These are phyloP conservation scores for Acanthochlamys bracteata DNA, from an alignment of 106 monocot species.

Conservation along the genomic window DNA sequence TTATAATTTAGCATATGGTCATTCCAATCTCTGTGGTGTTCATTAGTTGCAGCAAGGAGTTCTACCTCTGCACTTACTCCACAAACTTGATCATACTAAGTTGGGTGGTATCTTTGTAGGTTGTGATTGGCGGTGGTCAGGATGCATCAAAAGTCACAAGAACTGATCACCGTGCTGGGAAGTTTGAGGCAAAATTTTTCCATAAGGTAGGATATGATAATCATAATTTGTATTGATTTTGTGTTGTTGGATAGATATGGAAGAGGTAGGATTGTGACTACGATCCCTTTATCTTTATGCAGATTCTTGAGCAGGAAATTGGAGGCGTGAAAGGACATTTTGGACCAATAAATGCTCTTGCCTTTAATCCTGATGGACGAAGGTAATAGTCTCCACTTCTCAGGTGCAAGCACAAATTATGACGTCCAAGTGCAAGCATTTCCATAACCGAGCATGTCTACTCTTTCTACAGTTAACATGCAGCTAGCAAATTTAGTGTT, in stretches of 20 bases:
- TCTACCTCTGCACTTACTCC: neutral
- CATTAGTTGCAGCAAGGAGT: neutral
- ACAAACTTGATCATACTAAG: neutral
- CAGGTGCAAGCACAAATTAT: neutral
- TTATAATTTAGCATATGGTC: too few species aligned
- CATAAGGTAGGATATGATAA: slow-evolving; percentile 45
- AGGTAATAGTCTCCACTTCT: slow-evolving; percentile 22
- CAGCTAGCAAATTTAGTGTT: neutral
- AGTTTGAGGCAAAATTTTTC: slow-evolving; percentile 96
- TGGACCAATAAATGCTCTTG: slow-evolving; percentile 90
- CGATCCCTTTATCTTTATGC: neutral
- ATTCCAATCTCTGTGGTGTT: too few species aligned
- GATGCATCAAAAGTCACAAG: slow-evolving; percentile 87
- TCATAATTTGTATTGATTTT: neutral
- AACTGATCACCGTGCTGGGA: slow-evolving; percentile 85
- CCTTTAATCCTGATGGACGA: slow-evolving; percentile 96
- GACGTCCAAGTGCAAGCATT: neutral
- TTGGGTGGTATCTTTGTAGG: slow-evolving; percentile 30
- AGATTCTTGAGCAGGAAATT: slow-evolving; percentile 98
- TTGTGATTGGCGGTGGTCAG: slow-evolving; percentile 94
- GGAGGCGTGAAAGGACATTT: slow-evolving; percentile 98
- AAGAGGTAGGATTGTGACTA: neutral
- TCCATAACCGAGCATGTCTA: neutral
- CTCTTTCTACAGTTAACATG: neutral
- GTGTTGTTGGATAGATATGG: neutral